These are phyloP conservation scores for Xylaria sp. DNA, from an alignment of 2,329 filamentous ascomycete species.

Conservation along the genomic window DNA sequence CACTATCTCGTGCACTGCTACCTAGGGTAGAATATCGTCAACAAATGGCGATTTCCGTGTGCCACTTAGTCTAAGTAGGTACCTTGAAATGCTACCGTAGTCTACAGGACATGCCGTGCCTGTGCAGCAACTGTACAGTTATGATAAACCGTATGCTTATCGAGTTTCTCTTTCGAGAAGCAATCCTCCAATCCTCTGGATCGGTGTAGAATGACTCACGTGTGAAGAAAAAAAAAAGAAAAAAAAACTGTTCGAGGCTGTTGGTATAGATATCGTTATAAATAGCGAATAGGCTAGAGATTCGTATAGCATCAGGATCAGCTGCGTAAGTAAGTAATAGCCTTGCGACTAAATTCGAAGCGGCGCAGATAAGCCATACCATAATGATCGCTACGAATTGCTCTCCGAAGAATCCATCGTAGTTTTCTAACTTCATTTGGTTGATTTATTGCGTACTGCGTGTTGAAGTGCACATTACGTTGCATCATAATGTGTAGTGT, in stretches of 20 bases:
- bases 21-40: slow-evolving; percentile 8
- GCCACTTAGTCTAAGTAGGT: slow-evolving; percentile 1
- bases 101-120: not conserved
- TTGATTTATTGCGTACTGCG: not conserved
- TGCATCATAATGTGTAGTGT: not conserved
- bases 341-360: not conserved
- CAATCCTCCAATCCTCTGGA: not conserved
- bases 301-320: no score
- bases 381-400: not conserved
- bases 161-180: slow-evolving; percentile 1
- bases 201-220: slow-evolving; percentile 7
- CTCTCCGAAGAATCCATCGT: not conserved
- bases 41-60: slow-evolving; percentile 13
- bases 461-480: no score
- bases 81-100: slow-evolving; percentile 1
- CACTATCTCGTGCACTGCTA: not conserved
- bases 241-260: not conserved
- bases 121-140: not conserved
- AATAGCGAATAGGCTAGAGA: not conserved
- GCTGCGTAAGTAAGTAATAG: no score
- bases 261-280: not conserved
- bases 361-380: not conserved
- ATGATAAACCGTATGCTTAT: not conserved
- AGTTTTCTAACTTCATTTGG: not conserved
- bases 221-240: not conserved